Conservation (phyloP, 2,329 filamentous ascomycete genomes). For the Cladophialophora exuberans region DNA sequence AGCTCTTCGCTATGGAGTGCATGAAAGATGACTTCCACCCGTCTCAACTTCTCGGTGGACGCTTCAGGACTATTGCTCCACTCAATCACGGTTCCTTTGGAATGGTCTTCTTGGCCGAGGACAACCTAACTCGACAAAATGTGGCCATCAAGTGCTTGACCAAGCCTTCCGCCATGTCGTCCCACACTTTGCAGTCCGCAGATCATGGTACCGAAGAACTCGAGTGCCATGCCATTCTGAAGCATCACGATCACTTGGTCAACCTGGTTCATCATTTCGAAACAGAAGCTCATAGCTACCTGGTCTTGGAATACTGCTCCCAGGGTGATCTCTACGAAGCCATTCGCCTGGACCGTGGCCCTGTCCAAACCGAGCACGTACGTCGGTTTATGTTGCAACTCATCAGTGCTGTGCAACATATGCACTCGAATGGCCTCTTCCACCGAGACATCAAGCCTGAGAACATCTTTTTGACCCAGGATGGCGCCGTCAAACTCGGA, state of each 20-base stretch:
- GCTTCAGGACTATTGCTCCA: conserved; percentile 87
- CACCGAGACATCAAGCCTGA: conserved; percentile 99
- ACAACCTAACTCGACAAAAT: conserved; percentile 72
- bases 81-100: conserved; percentile 99
- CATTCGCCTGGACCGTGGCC: conserved; percentile 84
- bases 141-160: conserved; percentile 97
- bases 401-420: conserved; percentile 83
- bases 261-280: conserved; percentile 90
- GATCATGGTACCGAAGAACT: conserved; percentile 63
- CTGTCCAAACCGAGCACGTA: conserved; percentile 93
- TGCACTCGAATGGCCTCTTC: conserved; percentile 88
- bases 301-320: conserved; percentile 93
- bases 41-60: conserved; percentile 81
- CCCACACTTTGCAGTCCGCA: conserved; percentile 56
- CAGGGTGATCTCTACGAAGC: conserved; percentile 97
- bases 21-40: conserved; percentile 79
- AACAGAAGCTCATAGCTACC: conserved; percentile 84
- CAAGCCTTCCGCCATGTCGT: conserved; percentile 59
- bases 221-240: conserved; percentile 77
- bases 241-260: conserved; percentile 86
- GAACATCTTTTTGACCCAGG: conserved; percentile 92
- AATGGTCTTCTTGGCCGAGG: conserved; percentile 93
- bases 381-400: conserved; percentile 97
- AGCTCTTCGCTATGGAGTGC: conserved; percentile 69
- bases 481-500: conserved; percentile 90